Evolutionary conservation across 768 basidiomycete species (phyloP).

Genomic region (Jaapia argillacea): DNA sequence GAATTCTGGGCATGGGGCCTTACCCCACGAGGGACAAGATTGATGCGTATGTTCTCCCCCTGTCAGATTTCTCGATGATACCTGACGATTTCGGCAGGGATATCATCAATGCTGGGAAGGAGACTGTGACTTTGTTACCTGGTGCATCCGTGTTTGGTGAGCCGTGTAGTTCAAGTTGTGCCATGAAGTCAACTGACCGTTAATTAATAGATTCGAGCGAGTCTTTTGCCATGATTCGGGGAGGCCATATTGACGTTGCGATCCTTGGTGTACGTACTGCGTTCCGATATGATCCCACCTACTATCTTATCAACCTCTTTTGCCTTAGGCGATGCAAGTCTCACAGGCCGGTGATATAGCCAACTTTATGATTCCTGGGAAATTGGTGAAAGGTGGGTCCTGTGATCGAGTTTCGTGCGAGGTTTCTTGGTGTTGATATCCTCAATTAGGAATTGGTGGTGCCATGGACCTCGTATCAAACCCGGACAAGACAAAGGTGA

Average conservation of each 20-base stretch:
- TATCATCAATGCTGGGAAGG: constrained; percentile 91
- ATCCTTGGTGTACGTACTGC: constrained; percentile 71
- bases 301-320: constrained; percentile 5
- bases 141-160: constrained; percentile 86
- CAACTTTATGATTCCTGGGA: constrained; percentile 98
- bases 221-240: constrained; percentile 96
- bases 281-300: constrained; percentile 1
- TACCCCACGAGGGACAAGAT: constrained; percentile 74
- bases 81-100: too few species aligned
- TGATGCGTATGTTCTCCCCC: constrained; percentile 68
- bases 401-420: background rate
- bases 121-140: constrained; percentile 86
- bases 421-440: background rate
- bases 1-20: constrained; percentile 85
- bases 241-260: constrained; percentile 89
- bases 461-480: constrained; percentile 97
- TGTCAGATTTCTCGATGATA: background rate
- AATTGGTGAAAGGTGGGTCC: constrained; percentile 65
- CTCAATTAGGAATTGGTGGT: constrained; percentile 71
- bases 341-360: constrained; percentile 89
- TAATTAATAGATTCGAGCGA: constrained; percentile 65
- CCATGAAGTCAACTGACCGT: constrained; percentile 2
- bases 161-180: constrained; percentile 13
- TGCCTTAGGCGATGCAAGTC: constrained; percentile 84
- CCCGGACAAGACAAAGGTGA: constrained; percentile 89